Evolutionary conservation across 164 flowering plant genomes (phyloP), one percentile per base, ranked within the genome.

Genomic region (Nymphaea thermarum): DNA sequence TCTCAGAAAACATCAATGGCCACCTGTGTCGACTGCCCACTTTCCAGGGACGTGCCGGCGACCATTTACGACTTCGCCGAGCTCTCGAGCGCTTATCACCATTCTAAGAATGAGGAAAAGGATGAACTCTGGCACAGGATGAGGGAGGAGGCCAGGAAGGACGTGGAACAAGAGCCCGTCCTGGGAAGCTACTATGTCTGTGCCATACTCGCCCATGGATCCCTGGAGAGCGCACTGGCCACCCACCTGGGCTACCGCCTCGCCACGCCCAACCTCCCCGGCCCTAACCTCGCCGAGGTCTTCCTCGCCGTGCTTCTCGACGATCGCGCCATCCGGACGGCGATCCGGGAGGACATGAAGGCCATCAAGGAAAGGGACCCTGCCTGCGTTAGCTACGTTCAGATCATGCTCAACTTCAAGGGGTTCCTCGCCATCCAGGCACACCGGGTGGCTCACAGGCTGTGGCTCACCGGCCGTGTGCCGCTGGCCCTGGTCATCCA

Each of bases 401-500:
- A 25, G 36, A 25, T 25, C 36, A 25, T 25, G 36, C 36, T 25
- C 36, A 25, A 25, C 36, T 25, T 25, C 36, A 25, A 25, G 36
- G 36, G 36, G 36, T 25, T 25, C 36, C 36, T 25, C 36, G 36
- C 36, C 36, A 25, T 25, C 36, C 36, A 25, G 36, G 36, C 36
- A 1, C 36, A 25, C 36, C 36, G 36, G 36, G 36, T 25, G 36
- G 36, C 36, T 25, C 36, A 90, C 43, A 81, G 78, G 44, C 68
- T 90, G 4, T 90, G 93, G 91, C 63, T 74, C 16, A 75, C 80
- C 15, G 81, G 79, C 3, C 73, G 96, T 43, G 73, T 72, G 51
- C 68, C 71, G 3, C 41, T 86, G 65, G 93, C 96, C 0, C 64
- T 84, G 0, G 6, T 85, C 70, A 79, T 90, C 7, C 93, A 90